Evolutionary conservation across 1,284 basidiomycete species (phyloP).

Genomic region (Fistulinella staudtii): DNA sequence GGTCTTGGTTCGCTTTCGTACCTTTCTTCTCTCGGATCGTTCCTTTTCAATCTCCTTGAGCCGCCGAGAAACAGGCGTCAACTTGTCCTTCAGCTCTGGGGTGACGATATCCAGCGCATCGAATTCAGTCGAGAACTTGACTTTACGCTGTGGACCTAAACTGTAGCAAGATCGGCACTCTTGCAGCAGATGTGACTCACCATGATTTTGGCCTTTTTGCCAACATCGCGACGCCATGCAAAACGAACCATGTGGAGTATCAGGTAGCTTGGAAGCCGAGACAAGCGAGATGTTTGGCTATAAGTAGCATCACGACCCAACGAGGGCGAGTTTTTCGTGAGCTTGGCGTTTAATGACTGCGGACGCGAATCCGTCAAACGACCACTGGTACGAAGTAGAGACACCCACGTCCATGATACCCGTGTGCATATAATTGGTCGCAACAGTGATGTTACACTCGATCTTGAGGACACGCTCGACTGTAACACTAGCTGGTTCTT

Average conservation of each 20-base stretch:
- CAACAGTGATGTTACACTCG: constrained; percentile 86
- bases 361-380: constrained; percentile 2
- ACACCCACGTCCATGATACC: constrained; percentile 79
- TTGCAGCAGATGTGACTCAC: constrained; percentile 34
- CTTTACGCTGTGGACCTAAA: constrained; percentile 69
- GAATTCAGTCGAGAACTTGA: constrained; percentile 88
- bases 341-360: constrained; percentile 78
- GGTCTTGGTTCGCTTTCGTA: constrained; percentile 73
- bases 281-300: constrained; percentile 78
- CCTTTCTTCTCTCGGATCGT: constrained; percentile 79
- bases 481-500: constrained; percentile 66
- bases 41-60: constrained; percentile 82
- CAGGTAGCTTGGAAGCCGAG: constrained; percentile 82
- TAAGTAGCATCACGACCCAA: constrained; percentile 83
- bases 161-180: background rate
- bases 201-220: constrained; percentile 92
- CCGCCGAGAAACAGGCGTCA: constrained; percentile 67
- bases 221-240: constrained; percentile 90
- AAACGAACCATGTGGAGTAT: constrained; percentile 94
- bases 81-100: constrained; percentile 71
- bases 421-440: constrained; percentile 86
- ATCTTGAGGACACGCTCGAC: constrained; percentile 83
- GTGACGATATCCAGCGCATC: constrained; percentile 84
- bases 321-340: constrained; percentile 82
- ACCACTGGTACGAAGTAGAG: background rate